Conservation (phyloP, 1,139 yeast species). For the Debaryomycetaceae sp. region DNA sequence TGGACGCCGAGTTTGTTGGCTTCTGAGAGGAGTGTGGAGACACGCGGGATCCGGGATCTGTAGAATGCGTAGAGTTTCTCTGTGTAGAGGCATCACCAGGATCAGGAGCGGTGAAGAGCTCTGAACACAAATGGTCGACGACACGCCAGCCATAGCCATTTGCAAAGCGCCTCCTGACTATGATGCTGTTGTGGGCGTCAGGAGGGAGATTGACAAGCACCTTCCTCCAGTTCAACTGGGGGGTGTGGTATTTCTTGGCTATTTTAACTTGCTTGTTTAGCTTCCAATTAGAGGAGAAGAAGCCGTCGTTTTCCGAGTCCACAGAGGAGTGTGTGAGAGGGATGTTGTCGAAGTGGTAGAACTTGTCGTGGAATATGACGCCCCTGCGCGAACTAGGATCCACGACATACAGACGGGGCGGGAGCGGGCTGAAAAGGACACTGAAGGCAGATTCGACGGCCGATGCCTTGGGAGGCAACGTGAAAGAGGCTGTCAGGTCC, state of each 20-base stretch:
- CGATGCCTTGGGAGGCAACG: slow-evolving; percentile 44
- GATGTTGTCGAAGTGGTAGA: slow-evolving; percentile 61
- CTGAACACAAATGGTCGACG: slow-evolving; percentile 44
- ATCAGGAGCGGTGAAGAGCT: slow-evolving; percentile 6
- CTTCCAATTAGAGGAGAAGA: slow-evolving; percentile 23
- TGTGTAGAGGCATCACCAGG: not conserved
- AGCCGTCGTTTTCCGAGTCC: slow-evolving; percentile 2
- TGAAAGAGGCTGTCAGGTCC: not conserved
- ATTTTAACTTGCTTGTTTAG: slow-evolving; percentile 66
- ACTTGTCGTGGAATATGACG: slow-evolving; percentile 75
- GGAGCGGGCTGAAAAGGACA: slow-evolving; percentile 43
- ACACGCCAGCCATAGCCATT: slow-evolving; percentile 98
- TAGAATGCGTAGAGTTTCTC: not conserved
- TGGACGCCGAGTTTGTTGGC: not conserved
- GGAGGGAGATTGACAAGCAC: slow-evolving; percentile 83
- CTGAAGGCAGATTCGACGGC: slow-evolving; percentile 43
- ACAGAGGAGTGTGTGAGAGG: slow-evolving; percentile 32
- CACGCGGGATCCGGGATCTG: not conserved
- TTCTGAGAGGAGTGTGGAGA: not conserved
- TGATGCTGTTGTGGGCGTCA: slow-evolving; percentile 93
- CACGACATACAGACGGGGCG: slow-evolving; percentile 29
- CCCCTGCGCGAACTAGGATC: slow-evolving; percentile 46
- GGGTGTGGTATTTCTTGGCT: slow-evolving; percentile 80
- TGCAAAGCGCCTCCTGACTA: slow-evolving; percentile 83
- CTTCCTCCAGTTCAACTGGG: slow-evolving; percentile 80